Evolutionary conservation across 2,329 filamentous ascomycete genomes (phyloP).

Genomic region (Colletotrichum australisinense): DNA sequence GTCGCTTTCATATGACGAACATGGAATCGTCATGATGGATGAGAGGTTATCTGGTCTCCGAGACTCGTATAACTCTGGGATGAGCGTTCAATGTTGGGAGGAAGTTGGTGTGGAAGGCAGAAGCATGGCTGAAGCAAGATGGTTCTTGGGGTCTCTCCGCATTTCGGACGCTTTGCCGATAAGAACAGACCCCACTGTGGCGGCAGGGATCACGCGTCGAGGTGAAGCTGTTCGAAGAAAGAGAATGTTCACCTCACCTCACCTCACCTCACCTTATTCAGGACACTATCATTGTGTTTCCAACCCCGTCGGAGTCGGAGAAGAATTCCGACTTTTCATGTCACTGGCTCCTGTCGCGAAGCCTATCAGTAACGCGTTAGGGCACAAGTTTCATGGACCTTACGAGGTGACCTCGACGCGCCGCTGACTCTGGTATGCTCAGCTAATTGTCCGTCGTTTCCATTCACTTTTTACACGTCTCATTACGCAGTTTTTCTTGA

Average conservation of each 20-base stretch:
- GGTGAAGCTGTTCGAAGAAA: background rate
- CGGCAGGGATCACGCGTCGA: background rate
- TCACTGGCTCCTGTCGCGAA: background rate
- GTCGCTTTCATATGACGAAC: background rate
- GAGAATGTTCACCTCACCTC: background rate
- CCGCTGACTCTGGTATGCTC: background rate
- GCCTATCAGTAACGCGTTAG: background rate
- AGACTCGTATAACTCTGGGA: background rate
- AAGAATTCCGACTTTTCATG: background rate
- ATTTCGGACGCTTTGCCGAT: background rate
- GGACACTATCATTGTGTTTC: background rate
- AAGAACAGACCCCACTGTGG: background rate
- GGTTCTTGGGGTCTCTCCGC: background rate
- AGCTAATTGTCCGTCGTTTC: background rate
- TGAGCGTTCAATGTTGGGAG: no score
- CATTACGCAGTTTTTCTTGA: no score
- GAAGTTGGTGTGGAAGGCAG: background rate
- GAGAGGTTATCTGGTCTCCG: accelerated
- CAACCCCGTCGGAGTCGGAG: no score
- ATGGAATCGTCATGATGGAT: background rate
- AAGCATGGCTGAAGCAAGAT: background rate
- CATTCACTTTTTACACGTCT: no score
- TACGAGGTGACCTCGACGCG: background rate
- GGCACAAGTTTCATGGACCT: background rate
- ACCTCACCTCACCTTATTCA: background rate